These are phyloP conservation scores for Clavariopsis aquatica DNA, from an alignment of 495 filamentous ascomycete genomes.

Conservation along the genomic window DNA sequence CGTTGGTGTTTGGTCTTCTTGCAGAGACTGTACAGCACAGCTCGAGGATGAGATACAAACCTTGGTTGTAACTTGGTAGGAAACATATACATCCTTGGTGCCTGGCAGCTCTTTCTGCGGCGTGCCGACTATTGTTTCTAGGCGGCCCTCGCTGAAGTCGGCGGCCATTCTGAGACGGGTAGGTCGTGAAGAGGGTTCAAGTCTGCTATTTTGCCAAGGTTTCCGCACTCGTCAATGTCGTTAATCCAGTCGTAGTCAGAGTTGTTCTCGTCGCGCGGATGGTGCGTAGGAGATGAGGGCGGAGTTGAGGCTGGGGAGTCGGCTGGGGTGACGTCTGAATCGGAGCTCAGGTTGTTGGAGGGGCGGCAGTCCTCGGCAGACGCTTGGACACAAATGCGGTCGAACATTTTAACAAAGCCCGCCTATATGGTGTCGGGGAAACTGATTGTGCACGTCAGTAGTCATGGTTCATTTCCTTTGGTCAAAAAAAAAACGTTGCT, in stretches of 20 bases:
- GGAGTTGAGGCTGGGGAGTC: slow-evolving; percentile 15
- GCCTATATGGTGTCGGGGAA: neutral
- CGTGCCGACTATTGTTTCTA: slow-evolving; percentile 78
- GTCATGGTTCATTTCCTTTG: neutral
- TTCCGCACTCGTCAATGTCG: slow-evolving; percentile 8
- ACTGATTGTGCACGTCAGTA: neutral
- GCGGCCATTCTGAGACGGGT: slow-evolving; percentile 7
- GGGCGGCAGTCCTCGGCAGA: slow-evolving; percentile 1
- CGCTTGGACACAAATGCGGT: slow-evolving; percentile 10
- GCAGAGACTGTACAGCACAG: neutral
- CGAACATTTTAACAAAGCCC: slow-evolving; percentile 5
- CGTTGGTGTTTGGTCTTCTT: slow-evolving; percentile 3
- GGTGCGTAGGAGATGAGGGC: neutral
- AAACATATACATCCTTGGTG: slow-evolving; percentile 96
- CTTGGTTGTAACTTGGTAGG: slow-evolving; percentile 87
- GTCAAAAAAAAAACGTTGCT: neutral
- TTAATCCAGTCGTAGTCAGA: slow-evolving; percentile 10
- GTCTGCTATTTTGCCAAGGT: neutral
- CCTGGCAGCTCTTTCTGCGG: slow-evolving; percentile 93
- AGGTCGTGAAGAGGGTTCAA: neutral
- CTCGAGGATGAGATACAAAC: slow-evolving; percentile 53
- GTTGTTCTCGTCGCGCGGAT: neutral
- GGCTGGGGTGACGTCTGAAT: slow-evolving; percentile 16
- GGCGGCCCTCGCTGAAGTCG: slow-evolving; percentile 59
- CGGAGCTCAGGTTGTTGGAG: slow-evolving; percentile 12